Evolutionary conservation across 176 grass and related monocot genomes (phyloP).

Genomic region (Cenchrus americanus): DNA sequence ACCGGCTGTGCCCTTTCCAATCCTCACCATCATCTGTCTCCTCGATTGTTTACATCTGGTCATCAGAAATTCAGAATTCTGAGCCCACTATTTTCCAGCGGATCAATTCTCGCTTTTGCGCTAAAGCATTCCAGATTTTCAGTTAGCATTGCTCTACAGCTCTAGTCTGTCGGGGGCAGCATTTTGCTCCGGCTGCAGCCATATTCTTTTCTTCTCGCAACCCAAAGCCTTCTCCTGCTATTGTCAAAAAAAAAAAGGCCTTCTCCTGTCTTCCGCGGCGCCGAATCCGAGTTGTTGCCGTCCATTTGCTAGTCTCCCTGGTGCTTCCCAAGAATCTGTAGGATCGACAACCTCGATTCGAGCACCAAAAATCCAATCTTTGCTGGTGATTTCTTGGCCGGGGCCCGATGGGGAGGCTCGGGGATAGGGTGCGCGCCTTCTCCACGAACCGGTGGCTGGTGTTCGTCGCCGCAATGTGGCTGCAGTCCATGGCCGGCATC

Average conservation of each 20-base stretch:
- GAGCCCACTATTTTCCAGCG: slow-evolving; percentile 8
- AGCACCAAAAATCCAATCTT: slow-evolving; percentile 38
- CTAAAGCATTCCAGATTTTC: slow-evolving; percentile 10
- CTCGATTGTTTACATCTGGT: neutral
- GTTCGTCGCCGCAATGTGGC: slow-evolving; percentile 93
- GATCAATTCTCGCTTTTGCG: slow-evolving; percentile 27
- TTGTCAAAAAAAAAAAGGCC: too few relatives aligned
- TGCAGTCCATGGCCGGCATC: slow-evolving; percentile 88
- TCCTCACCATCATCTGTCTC: neutral
- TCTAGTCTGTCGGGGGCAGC: slow-evolving; percentile 13
- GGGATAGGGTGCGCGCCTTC: slow-evolving; percentile 52
- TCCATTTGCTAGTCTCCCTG: neutral
- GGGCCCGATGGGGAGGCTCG: slow-evolving; percentile 48
- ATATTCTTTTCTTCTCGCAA: slow-evolving; percentile 38
- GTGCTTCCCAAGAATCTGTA: neutral
- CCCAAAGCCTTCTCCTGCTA: neutral
- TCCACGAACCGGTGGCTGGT: slow-evolving; percentile 83
- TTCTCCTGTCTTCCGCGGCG: neutral
- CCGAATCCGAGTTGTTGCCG: slow-evolving; percentile 20
- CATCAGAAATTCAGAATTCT: neutral
- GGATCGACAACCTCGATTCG: neutral
- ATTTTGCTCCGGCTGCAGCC: slow-evolving; percentile 18
- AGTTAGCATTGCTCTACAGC: neutral
- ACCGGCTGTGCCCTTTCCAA: neutral
- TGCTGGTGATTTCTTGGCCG: neutral